Conservation (phyloP, 2,329 filamentous ascomycete species). For the Ramularia collo-cygni region DNA sequence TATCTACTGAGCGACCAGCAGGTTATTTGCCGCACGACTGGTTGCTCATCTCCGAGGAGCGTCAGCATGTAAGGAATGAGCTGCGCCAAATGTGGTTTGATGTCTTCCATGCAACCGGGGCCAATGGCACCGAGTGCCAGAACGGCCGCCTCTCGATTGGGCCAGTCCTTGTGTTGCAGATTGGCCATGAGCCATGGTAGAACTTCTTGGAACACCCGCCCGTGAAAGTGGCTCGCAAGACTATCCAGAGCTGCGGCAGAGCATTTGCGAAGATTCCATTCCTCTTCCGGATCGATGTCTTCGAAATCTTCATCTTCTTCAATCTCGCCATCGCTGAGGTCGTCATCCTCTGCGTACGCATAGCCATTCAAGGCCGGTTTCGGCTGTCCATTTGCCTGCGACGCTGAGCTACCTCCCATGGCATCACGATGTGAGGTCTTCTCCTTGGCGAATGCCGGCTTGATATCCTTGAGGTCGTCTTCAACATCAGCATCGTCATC, state of each 20-base stretch:
- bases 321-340: conserved; percentile 82
- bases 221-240: conserved; percentile 83
- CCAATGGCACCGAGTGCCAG: conserved; percentile 90
- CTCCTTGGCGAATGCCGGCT: conserved; percentile 76
- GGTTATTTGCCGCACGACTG: conserved; percentile 90
- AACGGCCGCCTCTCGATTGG: conserved; percentile 85
- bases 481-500: conserved; percentile 80
- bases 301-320: conserved; percentile 68
- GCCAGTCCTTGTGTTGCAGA: conserved; percentile 82
- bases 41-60: conserved; percentile 74
- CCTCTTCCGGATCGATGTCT: conserved; percentile 72
- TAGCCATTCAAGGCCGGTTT: conserved; percentile 34
- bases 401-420: conserved; percentile 49
- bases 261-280: conserved; percentile 94
- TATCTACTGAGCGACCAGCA: conserved; percentile 96
- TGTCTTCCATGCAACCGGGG: conserved; percentile 84
- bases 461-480: conserved; percentile 84
- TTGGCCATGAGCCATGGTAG: conserved; percentile 89
- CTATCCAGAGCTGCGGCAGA: conserved; percentile 93
- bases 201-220: conserved; percentile 82
- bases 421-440: conserved; percentile 44
- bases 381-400: conserved; percentile 49
- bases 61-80: conserved; percentile 85
- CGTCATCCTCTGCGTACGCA: conserved; percentile 54
- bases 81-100: conserved; percentile 83